Evolutionary conservation across 805 yeast species (phyloP).

Genomic region (Metschnikowia gelsemii): DNA sequence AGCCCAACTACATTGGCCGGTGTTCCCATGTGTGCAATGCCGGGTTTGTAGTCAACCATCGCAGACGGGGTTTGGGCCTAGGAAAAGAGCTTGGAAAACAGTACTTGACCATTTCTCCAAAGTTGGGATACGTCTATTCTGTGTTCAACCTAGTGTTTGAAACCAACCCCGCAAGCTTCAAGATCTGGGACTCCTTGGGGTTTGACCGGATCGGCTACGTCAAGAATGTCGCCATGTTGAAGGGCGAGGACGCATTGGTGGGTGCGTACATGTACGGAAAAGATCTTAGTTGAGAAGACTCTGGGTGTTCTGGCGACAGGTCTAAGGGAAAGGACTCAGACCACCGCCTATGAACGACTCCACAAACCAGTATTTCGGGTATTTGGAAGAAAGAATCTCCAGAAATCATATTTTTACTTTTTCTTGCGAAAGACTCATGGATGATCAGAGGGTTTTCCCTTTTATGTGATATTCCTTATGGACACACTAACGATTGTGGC

Average conservation of each 20-base stretch:
- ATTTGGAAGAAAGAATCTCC: too few relatives aligned
- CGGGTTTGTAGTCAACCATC: slow-evolving; percentile 70
- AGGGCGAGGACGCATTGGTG: slow-evolving; percentile 59
- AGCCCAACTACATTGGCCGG: slow-evolving; percentile 84
- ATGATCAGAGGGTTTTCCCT: too few relatives aligned
- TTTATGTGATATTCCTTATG: too few relatives aligned
- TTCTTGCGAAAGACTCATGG: too few relatives aligned
- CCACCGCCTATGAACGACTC: too few relatives aligned
- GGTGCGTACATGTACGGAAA: slow-evolving; percentile 82
- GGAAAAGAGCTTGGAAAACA: slow-evolving; percentile 69
- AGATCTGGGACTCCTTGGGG: slow-evolving; percentile 81
- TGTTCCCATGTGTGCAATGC: slow-evolving; percentile 87
- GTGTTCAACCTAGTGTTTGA: slow-evolving; percentile 87
- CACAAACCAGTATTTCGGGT: too few relatives aligned
- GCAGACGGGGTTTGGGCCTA: slow-evolving; percentile 61
- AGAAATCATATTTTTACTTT: too few relatives aligned
- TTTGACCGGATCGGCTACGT: slow-evolving; percentile 76
- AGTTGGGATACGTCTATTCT: slow-evolving; percentile 75
- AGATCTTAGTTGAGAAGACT: slow-evolving; percentile 36
- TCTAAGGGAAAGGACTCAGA: too few relatives aligned
- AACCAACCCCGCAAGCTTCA: slow-evolving; percentile 70
- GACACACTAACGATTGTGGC: too few relatives aligned
- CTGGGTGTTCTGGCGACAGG: too few relatives aligned
- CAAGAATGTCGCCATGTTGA: slow-evolving; percentile 69
- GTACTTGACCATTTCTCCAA: slow-evolving; percentile 72